Evolutionary conservation across 331 rosid species (phyloP).

Genomic region (Saraca asoca): DNA sequence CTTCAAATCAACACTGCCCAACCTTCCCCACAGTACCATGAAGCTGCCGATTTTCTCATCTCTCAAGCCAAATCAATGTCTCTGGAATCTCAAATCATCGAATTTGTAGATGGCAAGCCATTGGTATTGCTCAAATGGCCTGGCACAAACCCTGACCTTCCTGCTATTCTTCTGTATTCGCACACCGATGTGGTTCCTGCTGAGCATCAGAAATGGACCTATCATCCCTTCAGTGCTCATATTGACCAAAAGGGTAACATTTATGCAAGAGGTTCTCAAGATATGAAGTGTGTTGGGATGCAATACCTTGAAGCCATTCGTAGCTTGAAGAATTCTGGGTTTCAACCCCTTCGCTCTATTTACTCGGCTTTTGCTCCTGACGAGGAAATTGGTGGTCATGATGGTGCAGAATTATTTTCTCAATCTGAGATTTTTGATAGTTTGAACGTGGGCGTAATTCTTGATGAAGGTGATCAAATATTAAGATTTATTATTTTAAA

Average conservation of each 20-base stretch:
- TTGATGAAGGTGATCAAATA: conserved; percentile 68
- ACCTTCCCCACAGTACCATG: conserved; percentile 62
- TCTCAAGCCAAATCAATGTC: conserved; percentile 63
- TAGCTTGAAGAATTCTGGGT: conserved; percentile 53
- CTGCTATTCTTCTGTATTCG: conserved; percentile 82
- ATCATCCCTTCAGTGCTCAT: conserved; percentile 76
- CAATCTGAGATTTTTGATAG: conserved; percentile 51
- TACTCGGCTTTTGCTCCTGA: conserved; percentile 79
- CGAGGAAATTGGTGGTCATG: conserved; percentile 87
- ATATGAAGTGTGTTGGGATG: conserved; percentile 91
- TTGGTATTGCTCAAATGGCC: conserved; percentile 79
- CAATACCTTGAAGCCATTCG: conserved; percentile 92
- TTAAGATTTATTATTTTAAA: too few species aligned
- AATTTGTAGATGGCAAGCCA: conserved; percentile 66
- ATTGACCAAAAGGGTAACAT: conserved; percentile 54
- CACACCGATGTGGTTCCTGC: conserved; percentile 91
- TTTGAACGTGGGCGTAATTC: conserved; percentile 73
- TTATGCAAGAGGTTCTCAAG: conserved; percentile 91
- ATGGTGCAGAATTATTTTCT: conserved; percentile 61
- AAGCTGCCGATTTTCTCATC: conserved; percentile 58
- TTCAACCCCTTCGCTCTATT: conserved; percentile 57
- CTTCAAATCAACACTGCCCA: conserved; percentile 83
- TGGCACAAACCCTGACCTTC: conserved; percentile 61
- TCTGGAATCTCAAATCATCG: conserved; percentile 63
- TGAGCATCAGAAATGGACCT: conserved; percentile 68